Evolutionary conservation across 1,139 yeast genomes (phyloP), one percentile per base, ranked within the genome.

Genomic region (Groenewaldozyma auringiensis): DNA sequence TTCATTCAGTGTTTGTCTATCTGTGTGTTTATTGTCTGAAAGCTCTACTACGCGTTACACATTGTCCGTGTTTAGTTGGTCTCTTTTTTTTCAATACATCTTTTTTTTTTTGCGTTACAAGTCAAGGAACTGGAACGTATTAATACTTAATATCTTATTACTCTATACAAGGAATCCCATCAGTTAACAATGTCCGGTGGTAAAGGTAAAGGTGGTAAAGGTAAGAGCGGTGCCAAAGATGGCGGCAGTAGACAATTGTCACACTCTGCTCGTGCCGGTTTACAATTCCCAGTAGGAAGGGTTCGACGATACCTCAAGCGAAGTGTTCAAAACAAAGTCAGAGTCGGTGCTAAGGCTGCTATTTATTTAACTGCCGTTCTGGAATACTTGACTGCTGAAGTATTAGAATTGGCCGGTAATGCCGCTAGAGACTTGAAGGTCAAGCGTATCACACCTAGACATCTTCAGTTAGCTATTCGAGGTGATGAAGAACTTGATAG

Each of bases 401-500:
- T 92, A 45, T 79, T 92, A 67, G 99, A 92, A 72, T 78, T 92
- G 74, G 98, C 99, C 40, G 98, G 99, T 66, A 89, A 92, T 65
- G 98, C 98, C 31, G 98, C 98, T 54, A 89, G 92, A 71, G 98
- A 94, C 68, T 79, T 92, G 72, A 89, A 92, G 71, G 95, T 92
- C 64, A 88, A 94, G 75, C 86, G 99, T 79, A 92, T 92, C 68
- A 89, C 97, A 37, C 99, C 99, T 59, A 85, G 98, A 71, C 98
- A 94, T 68, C 76, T 94, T 69, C 98, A 92, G 71, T 79, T 94
- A 68, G 98, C 98, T 54, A 92, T 92, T 63, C 85, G 98, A 72
- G 97, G 97, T 56, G 98, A 94, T 71, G 98, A 92, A 69, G 98
- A 94, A 71, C 80, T 94, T 68, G 97, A 92, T 72, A 84, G 87